Conservation (phyloP, 495 filamentous ascomycete genomes). For the Podospora conica region DNA sequence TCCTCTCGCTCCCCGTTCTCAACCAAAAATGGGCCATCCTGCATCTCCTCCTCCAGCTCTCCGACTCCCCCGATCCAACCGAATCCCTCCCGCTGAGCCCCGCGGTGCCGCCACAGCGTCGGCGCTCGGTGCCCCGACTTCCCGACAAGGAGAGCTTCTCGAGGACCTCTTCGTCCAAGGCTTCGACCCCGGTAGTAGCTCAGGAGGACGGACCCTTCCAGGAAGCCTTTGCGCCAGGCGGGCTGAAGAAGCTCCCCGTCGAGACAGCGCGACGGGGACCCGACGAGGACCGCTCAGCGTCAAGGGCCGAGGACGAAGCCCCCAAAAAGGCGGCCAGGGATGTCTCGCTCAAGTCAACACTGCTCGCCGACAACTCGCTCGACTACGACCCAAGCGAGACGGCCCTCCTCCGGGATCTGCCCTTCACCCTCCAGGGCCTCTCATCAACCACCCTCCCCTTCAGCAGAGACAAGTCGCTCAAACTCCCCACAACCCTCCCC, state of each 20-base stretch:
- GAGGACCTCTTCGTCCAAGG: constrained; percentile 21
- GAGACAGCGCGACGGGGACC: constrained; percentile 22
- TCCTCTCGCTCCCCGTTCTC: constrained; percentile 83
- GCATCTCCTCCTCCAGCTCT: constrained; percentile 78
- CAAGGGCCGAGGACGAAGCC: constrained; percentile 8
- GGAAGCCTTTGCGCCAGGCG: constrained; percentile 52
- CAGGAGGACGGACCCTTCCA: constrained; percentile 39
- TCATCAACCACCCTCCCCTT: constrained; percentile 82
- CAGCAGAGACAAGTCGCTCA: constrained; percentile 53
- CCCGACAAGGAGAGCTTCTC: constrained; percentile 21
- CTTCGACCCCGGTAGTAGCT: constrained; percentile 19
- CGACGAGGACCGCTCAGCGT: constrained; percentile 18
- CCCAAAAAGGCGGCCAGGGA: constrained; percentile 29
- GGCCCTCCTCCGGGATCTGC: constrained; percentile 79
- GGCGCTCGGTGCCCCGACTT: constrained; percentile 12
- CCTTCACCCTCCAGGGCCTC: constrained; percentile 90
- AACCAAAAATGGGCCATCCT: constrained; percentile 96
- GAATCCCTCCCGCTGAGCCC: constrained; percentile 34
- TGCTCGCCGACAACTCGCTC: constrained; percentile 46
- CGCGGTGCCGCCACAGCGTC: constrained; percentile 20
- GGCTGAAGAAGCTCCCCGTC: constrained; percentile 39
- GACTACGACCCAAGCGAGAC: constrained; percentile 57
- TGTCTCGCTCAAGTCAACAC: constrained; percentile 45
- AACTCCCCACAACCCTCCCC: constrained; percentile 71
- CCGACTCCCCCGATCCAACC: constrained; percentile 51